A percentile compares a stretch with the other conserved stretches of the same genome.
These are phyloP conservation scores for Aspergillus tubingensis DNA, from an alignment of 2,329 filamentous ascomycete species.

Conservation along the genomic window DNA sequence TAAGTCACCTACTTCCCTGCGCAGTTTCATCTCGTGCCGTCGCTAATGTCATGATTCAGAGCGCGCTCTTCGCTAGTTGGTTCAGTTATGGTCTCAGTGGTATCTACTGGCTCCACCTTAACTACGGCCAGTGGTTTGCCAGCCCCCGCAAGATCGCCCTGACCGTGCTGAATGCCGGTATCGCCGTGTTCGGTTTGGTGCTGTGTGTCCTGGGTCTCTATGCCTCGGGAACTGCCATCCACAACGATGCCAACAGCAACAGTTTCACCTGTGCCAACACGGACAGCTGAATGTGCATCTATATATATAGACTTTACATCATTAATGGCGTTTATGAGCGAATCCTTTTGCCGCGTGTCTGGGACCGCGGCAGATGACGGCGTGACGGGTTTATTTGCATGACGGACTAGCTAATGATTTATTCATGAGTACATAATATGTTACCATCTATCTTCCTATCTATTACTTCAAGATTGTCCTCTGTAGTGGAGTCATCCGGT, in stretches of 20 bases:
- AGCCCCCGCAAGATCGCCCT: constrained; percentile 32
- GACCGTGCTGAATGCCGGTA: constrained; percentile 24
- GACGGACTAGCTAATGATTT: neutral
- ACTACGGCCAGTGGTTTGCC: constrained; percentile 34
- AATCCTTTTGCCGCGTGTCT: neutral
- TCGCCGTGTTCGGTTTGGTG: constrained; percentile 13
- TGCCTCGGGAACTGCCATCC: constrained; percentile 31
- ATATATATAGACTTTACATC: neutral
- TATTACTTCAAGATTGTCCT: neutral
- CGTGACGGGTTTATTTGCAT: neutral
- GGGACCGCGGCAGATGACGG: neutral
- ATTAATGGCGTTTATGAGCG: constrained; percentile 4
- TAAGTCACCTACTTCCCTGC: neutral
- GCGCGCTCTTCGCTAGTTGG: constrained; percentile 64
- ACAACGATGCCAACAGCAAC: constrained; percentile 24
- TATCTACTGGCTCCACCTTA: constrained; percentile 40
- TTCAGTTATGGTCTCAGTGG: constrained; percentile 52
- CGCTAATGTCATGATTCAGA: constrained; percentile 19
- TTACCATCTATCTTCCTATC: neutral
- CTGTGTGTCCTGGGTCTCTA: constrained; percentile 31
- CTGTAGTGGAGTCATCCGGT: neutral
- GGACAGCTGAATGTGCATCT: neutral
- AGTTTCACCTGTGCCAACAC: constrained; percentile 31
- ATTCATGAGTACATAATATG: neutral
- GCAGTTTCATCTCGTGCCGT: neutral